These are phyloP conservation scores for Penicillium cinerascens DNA, from an alignment of 495 filamentous ascomycete species.

Conservation along the genomic window DNA sequence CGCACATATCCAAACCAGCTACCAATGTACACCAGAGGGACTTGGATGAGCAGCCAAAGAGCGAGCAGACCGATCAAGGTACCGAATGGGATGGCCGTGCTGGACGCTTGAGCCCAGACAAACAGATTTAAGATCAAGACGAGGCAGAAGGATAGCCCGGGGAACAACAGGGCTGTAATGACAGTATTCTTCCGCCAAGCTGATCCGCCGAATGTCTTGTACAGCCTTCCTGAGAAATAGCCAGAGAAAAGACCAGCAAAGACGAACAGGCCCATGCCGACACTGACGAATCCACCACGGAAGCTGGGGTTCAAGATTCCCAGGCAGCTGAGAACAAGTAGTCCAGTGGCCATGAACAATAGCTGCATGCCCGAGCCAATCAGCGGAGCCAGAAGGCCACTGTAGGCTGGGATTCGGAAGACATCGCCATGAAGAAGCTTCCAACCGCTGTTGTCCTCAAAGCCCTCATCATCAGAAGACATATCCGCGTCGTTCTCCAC, in stretches of 20 bases:
- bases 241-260: constrained; percentile 88
- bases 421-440: constrained; percentile 93
- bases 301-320: constrained; percentile 89
- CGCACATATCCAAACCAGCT: constrained; percentile 74
- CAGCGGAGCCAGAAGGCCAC: constrained; percentile 76
- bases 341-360: constrained; percentile 76
- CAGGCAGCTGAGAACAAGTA: constrained; percentile 75
- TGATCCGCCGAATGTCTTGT: constrained; percentile 80
- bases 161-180: constrained; percentile 80
- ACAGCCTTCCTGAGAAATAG: constrained; percentile 85
- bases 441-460: constrained; percentile 90
- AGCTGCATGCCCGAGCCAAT: constrained; percentile 89
- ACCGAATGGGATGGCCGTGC: constrained; percentile 84
- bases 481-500: constrained; percentile 59
- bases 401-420: constrained; percentile 75
- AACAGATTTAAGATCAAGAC: constrained; percentile 88
- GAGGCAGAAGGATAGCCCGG: constrained; percentile 73
- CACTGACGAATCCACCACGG: constrained; percentile 86
- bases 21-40: constrained; percentile 84
- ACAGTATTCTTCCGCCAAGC: constrained; percentile 79
- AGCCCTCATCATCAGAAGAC: constrained; percentile 68
- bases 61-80: constrained; percentile 74
- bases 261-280: constrained; percentile 81
- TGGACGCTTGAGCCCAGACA: constrained; percentile 90
- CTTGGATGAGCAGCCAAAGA: constrained; percentile 86